Evolutionary conservation across 441 rosid genomes (phyloP).

Genomic region (Erodium texanum): DNA sequence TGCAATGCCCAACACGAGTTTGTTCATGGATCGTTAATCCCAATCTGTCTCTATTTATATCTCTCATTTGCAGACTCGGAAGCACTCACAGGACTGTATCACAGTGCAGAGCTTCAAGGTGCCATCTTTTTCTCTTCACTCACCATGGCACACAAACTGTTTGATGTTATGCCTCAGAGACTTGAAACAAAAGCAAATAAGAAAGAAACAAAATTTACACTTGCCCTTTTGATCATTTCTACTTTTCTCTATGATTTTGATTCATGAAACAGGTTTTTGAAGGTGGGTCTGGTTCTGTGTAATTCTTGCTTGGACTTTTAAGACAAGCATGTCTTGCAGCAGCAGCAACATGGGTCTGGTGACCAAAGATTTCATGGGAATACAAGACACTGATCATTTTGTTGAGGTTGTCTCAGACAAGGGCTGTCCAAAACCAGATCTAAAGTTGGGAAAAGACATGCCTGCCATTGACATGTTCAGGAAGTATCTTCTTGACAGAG

Average conservation of each 20-base stretch:
- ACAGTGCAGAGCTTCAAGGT: no score
- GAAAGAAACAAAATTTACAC: background rate
- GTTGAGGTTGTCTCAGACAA: background rate
- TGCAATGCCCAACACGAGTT: slow-evolving; percentile 14
- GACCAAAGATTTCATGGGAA: slow-evolving; percentile 1
- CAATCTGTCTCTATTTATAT: background rate
- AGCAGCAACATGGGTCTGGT: background rate
- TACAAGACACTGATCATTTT: background rate
- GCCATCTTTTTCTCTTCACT: background rate
- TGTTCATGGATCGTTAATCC: background rate
- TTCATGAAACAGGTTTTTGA: background rate
- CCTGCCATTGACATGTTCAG: slow-evolving; percentile 20
- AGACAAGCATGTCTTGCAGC: background rate
- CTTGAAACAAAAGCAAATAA: background rate
- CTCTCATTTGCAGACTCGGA: no score
- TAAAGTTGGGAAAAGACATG: slow-evolving; percentile 4
- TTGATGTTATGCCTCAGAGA: background rate
- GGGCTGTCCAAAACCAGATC: background rate
- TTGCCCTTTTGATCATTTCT: background rate
- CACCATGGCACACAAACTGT: slow-evolving; percentile 2
- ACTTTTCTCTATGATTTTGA: background rate
- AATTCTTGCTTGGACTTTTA: no score
- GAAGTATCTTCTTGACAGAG: slow-evolving; percentile 17
- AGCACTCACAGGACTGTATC: no score
- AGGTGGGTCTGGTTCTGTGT: background rate